Evolutionary conservation across 2,329 filamentous ascomycete species (phyloP).

Genomic region (Sodiomyces alkalinus): DNA sequence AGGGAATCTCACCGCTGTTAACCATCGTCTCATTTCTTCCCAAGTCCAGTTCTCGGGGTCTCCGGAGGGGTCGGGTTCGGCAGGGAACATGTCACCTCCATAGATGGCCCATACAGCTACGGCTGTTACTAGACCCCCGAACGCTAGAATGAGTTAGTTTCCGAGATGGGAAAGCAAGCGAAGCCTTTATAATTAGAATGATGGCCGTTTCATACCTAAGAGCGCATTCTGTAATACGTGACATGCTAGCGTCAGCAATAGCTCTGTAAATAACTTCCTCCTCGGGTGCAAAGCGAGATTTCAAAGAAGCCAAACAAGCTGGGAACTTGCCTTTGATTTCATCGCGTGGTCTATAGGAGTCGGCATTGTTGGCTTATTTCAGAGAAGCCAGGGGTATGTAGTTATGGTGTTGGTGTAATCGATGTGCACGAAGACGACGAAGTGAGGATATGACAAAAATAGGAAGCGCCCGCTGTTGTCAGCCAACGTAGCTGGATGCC

Average conservation of each 20-base stretch:
- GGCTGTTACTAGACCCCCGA: constrained; percentile 67
- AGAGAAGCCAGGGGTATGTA: too few relatives aligned
- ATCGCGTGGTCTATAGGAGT: constrained; percentile 54
- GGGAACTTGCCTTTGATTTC: constrained; percentile 46
- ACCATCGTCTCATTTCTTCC: constrained; percentile 68
- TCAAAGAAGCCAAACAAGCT: too few relatives aligned
- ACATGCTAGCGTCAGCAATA: constrained; percentile 2
- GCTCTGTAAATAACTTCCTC: constrained; percentile 6
- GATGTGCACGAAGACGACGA: too few relatives aligned
- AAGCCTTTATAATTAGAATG: too few relatives aligned
- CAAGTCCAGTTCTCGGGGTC: constrained; percentile 57
- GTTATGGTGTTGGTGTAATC: too few relatives aligned
- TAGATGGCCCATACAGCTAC: constrained; percentile 75
- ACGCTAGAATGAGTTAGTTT: constrained; percentile 37
- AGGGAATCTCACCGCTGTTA: constrained; percentile 52
- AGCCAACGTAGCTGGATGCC: too few relatives aligned
- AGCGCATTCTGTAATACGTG: constrained; percentile 5
- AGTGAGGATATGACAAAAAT: too few relatives aligned
- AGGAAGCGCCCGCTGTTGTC: too few relatives aligned
- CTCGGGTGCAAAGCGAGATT: too few relatives aligned
- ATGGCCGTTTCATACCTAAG: constrained; percentile 4
- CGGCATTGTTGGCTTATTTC: too few relatives aligned
- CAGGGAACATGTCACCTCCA: constrained; percentile 72
- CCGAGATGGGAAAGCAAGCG: not conserved
- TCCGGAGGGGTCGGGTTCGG: constrained; percentile 60